Conservation (phyloP, 495 filamentous ascomycete species). For the Aspergillus diversus region DNA sequence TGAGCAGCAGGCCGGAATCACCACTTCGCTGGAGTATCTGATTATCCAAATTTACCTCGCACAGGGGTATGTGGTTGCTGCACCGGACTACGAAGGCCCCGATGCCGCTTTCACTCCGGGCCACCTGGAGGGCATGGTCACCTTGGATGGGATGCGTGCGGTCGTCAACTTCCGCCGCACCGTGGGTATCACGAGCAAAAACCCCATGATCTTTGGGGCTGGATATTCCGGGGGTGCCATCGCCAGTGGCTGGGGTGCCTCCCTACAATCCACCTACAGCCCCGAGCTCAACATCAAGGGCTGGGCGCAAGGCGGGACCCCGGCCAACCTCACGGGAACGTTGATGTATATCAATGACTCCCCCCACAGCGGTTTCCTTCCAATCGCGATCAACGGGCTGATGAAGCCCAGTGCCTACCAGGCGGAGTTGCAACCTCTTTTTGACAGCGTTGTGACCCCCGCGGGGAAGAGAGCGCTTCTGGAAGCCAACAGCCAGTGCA, state of each 20-base stretch:
- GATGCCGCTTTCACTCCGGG: conserved; percentile 38
- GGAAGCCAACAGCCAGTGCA: conserved; percentile 27
- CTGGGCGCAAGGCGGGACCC: conserved; percentile 53
- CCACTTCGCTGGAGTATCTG: conserved; percentile 33
- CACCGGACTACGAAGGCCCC: conserved; percentile 41
- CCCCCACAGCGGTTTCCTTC: conserved; percentile 35
- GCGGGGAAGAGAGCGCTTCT: conserved; percentile 25
- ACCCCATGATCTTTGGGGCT: conserved; percentile 34
- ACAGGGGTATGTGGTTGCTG: conserved; percentile 35
- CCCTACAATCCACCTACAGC: conserved; percentile 56
- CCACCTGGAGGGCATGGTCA: conserved; percentile 36
- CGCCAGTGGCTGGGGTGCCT: conserved; percentile 56
- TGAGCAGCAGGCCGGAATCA: no score
- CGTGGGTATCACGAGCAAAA: conserved; percentile 27
- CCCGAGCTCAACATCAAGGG: conserved; percentile 56
- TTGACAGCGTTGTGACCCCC: conserved; percentile 30
- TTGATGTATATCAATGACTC: conserved; percentile 33
- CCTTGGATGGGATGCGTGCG: conserved; percentile 40
- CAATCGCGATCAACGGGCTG: conserved; percentile 34
- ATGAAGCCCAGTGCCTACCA: conserved; percentile 35
- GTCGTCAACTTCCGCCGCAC: conserved; percentile 30
- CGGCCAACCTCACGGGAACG: conserved; percentile 38
- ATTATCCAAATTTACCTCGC: conserved; percentile 34
- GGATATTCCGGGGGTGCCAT: conserved; percentile 62
- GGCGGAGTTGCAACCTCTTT: conserved; percentile 28